Evolutionary conservation across 148 eudicot species (phyloP), one percentile per base, ranked within the genome.

Genomic region (Limonium bicolor): DNA sequence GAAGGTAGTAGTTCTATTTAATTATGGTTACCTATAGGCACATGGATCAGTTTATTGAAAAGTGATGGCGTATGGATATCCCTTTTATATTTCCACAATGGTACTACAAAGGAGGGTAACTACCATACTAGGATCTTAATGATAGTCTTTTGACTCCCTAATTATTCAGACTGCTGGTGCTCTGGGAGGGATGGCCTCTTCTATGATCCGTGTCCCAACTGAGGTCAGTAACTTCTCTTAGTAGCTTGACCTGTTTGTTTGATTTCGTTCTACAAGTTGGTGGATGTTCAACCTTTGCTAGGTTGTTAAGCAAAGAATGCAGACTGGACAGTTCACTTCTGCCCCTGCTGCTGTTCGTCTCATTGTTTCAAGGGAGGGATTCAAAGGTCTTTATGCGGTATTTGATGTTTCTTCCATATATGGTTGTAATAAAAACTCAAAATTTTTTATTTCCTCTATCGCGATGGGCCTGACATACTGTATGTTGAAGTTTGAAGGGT

Each of bases 241-340:
- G 6, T 20, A 15, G 31, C 16, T 37, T n/a, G n/a, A 17, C 11
- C 9, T 54, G 39, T 28, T 46, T 8, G 19, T 4, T 12, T 7
- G 41, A 24, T 46, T 39, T 25, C 49, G 27, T 45, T 21, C n/a
- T 17, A 10, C 19, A 56, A 23, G 36, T 19, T 41, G 43, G 18
- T 37, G 53, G 29, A 26, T 59, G 62, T 37, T 48, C 41, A 31
- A 48, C 41, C 29, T 44, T 5, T 36, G 41, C 15, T 66, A 88
- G 94, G 97, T 88, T 66, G 86, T 88, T 46, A 88, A 88, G 73
- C 97, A 88, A 62, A 68, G 94, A 58, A 80, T 88, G 97, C 97
- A 88, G 60, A 88, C 94, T 33, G 65, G 86, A 50, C 94, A 88
- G 46, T 88, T 80, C 69, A 48, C 69, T 60, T 80, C 94, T 9